Conservation (phyloP, 306 rosid genomes). For the Delonix regia region DNA sequence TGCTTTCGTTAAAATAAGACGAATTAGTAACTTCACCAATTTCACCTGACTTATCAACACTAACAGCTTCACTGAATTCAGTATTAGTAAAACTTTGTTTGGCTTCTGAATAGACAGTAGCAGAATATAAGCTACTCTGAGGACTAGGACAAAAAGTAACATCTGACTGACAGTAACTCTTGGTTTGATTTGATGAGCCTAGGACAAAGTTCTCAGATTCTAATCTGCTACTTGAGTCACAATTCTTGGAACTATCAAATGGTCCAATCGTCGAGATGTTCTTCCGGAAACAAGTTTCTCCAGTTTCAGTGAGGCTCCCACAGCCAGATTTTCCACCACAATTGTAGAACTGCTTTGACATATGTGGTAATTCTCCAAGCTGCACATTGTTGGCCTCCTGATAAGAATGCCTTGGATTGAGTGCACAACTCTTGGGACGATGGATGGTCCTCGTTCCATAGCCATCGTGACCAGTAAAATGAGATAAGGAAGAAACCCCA, state of each 20-base stretch:
- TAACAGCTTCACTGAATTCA: conserved; percentile 73
- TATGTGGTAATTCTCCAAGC: conserved; percentile 40
- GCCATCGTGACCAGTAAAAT: conserved; percentile 38
- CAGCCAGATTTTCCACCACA: conserved; percentile 43
- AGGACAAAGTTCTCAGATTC: conserved; percentile 50
- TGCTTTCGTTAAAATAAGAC: conserved; percentile 67
- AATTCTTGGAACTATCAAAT: conserved; percentile 39
- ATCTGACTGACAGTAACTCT: conserved; percentile 44
- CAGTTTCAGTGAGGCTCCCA: conserved; percentile 37
- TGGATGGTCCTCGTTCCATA: conserved; percentile 43
- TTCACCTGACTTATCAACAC: conserved; percentile 72
- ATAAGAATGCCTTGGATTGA: conserved; percentile 43
- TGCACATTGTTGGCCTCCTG: conserved; percentile 29
- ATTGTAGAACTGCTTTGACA: conserved; percentile 36
- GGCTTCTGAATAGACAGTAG: conserved; percentile 74
- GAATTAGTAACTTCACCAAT: conserved; percentile 62
- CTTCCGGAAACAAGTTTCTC: conserved; percentile 49
- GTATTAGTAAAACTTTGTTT: conserved; percentile 80
- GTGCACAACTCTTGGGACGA: conserved; percentile 48
- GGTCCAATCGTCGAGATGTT: conserved; percentile 45
- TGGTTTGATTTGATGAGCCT: conserved; percentile 46
- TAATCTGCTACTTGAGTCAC: conserved; percentile 40
- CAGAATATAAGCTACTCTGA: conserved; percentile 70
- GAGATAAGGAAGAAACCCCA: conserved; percentile 51
- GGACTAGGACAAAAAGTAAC: conserved; percentile 65